Conservation (phyloP, 139 green algal species). For the Diplosphaera chodatii region DNA sequence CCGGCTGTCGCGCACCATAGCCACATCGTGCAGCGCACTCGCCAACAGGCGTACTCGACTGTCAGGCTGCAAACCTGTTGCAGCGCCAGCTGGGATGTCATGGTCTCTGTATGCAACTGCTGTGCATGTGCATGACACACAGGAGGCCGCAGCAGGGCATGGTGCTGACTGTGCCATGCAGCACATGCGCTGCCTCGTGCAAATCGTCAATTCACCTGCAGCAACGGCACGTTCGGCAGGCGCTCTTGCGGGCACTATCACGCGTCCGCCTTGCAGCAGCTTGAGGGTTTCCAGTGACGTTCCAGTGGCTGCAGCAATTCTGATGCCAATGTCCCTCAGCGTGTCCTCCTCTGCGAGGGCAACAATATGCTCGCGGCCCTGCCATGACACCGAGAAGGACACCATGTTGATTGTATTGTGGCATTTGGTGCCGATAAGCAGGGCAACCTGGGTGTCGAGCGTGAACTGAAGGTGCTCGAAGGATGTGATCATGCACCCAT, state of each 20-base stretch:
- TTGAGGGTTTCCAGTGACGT: neutral
- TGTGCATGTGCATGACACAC: no score
- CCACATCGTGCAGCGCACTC: conserved; percentile 26
- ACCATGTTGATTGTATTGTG: no score
- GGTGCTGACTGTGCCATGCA: no score
- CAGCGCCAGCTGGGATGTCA: no score
- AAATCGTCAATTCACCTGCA: neutral
- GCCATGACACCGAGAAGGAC: neutral
- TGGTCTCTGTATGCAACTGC: neutral
- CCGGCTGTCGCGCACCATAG: conserved; percentile 11
- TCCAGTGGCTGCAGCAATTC: neutral
- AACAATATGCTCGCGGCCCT: neutral
- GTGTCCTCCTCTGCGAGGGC: neutral
- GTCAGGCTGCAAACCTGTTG: conserved; percentile 12
- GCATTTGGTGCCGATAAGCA: no score
- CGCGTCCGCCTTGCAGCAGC: neutral
- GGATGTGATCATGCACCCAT: no score
- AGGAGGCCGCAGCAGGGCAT: no score
- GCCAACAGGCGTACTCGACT: conserved; percentile 25
- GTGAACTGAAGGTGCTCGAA: no score
- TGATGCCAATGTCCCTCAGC: neutral
- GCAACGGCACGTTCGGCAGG: neutral
- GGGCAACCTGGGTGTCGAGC: no score
- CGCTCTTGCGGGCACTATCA: neutral
- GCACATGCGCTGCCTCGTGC: no score